Percentiles rank a stretch among this genome's conserved stretches.
Evolutionary conservation across 2,329 filamentous ascomycete genomes (phyloP).

Genomic region (Cyanodermella asteris): DNA sequence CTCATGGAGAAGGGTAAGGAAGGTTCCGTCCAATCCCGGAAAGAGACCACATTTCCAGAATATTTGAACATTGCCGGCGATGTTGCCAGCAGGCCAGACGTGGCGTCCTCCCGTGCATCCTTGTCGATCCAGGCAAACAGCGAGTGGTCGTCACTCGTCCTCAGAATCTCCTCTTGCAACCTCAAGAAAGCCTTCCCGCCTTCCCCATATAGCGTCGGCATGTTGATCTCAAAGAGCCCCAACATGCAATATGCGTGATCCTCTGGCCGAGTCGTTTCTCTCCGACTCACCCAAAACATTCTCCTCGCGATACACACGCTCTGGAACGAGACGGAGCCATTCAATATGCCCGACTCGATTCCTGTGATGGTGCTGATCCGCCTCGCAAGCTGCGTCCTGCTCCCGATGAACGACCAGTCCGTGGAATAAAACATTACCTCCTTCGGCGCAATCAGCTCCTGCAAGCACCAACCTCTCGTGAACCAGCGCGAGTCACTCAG

Average conservation of each 20-base stretch:
- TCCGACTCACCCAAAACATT: constrained; percentile 17
- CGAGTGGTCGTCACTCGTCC: constrained; percentile 15
- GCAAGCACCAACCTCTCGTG: constrained; percentile 9
- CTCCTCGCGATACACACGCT: constrained; percentile 7
- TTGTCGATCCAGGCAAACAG: constrained; percentile 16
- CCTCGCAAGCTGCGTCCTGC: background rate
- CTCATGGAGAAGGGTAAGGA: too few relatives aligned
- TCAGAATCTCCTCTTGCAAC: constrained; percentile 15
- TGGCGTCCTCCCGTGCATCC: too few relatives aligned
- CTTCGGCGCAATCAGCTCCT: constrained; percentile 10
- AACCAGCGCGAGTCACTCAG: constrained; percentile 3
- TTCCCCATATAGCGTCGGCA: constrained; percentile 18
- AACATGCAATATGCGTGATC: constrained; percentile 17
- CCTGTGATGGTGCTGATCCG: background rate
- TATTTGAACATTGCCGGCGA: too few relatives aligned
- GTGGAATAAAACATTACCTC: constrained; percentile 10
- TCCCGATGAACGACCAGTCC: constrained; percentile 9
- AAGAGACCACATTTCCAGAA: too few relatives aligned
- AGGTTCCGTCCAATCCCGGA: too few relatives aligned
- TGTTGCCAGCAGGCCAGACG: too few relatives aligned
- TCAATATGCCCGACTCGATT: constrained; percentile 7
- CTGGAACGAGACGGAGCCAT: background rate
- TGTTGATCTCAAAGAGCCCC: constrained; percentile 16
- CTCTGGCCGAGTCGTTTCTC: constrained; percentile 12
- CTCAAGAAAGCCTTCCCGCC: constrained; percentile 9